phyloP scores from a whole-genome alignment of 2,329 filamentous ascomycete species.

The Penicillium crustosum region DNA sequence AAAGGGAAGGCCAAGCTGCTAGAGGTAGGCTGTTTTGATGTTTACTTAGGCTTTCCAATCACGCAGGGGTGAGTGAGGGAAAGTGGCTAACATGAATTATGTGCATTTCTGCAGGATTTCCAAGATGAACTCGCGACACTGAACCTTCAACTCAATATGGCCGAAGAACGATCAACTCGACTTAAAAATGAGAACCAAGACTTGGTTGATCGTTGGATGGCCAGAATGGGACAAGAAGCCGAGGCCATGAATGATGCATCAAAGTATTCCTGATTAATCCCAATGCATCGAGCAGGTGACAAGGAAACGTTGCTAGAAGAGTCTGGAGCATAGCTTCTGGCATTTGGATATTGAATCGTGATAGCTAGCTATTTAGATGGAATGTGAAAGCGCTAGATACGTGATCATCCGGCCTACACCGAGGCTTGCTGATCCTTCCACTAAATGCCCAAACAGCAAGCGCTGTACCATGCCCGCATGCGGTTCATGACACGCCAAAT shows the following conservation, averaged over 20 bases:
- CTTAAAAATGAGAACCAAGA: conserved; percentile 82
- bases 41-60: not conserved
- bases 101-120: conserved; percentile 58
- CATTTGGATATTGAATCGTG: not conserved
- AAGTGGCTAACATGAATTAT: conserved; percentile 9
- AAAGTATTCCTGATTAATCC: conserved; percentile 42
- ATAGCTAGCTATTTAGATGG: not conserved
- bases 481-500: not conserved
- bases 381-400: not conserved
- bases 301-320: not conserved
- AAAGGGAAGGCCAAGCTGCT: conserved; percentile 79
- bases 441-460: not conserved
- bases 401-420: not conserved
- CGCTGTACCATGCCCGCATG: not conserved
- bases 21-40: conserved; percentile 54
- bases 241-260: conserved; percentile 74
- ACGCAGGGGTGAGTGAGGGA: not conserved
- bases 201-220: conserved; percentile 88
- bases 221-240: conserved; percentile 78
- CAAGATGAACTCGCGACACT: conserved; percentile 91
- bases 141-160: conserved; percentile 83
- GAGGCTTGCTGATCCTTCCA: not conserved
- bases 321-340: not conserved
- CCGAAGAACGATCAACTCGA: conserved; percentile 71
- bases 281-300: not conserved